These are phyloP conservation scores for Russula sp. DNA, from an alignment of 768 basidiomycete genomes.

Conservation along the genomic window DNA sequence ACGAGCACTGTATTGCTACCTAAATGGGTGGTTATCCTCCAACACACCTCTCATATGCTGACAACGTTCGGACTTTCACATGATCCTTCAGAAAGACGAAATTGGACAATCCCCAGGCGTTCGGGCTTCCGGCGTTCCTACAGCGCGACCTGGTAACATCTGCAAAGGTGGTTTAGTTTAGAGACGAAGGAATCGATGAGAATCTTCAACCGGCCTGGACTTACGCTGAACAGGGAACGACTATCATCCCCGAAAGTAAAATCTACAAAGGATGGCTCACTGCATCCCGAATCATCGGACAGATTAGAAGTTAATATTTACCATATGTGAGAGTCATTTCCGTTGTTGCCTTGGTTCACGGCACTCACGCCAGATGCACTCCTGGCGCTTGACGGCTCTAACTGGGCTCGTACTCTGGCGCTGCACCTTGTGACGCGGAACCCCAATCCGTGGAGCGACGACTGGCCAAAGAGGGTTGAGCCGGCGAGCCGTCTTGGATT, in stretches of 20 bases:
- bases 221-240: background rate
- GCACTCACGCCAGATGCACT: background rate
- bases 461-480: background rate
- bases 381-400: background rate
- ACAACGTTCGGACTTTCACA: background rate
- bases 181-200: background rate
- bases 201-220: background rate
- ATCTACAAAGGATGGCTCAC: too few species aligned
- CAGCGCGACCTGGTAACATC: too few species aligned
- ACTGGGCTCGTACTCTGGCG: too few species aligned
- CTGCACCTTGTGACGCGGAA: background rate
- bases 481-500: background rate
- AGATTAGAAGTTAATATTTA: background rate
- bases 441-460: background rate
- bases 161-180: too few species aligned
- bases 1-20: background rate
- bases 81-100: background rate
- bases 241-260: background rate
- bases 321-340: background rate
- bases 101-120: background rate
- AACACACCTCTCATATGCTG: background rate
- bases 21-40: background rate
- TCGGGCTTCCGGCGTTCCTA: too few species aligned
- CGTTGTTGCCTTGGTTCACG: background rate
- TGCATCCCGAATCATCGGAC: background rate